Conservation (phyloP, 2,329 filamentous ascomycete genomes). For the Neofusicoccum parvum region DNA sequence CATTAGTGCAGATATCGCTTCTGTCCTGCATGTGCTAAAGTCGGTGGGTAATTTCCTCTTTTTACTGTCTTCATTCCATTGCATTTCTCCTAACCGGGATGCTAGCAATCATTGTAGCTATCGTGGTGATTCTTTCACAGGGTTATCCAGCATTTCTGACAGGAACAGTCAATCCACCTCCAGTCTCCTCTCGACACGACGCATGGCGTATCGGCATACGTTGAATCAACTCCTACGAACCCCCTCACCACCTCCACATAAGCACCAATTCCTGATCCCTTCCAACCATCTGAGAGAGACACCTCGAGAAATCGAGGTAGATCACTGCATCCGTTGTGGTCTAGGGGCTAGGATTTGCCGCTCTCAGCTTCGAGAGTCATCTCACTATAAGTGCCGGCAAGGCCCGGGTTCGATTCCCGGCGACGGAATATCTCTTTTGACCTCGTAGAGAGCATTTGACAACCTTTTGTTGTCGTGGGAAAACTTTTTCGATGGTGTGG, state of each 20-base stretch:
- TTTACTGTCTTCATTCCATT: neutral
- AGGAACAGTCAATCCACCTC: too few species aligned
- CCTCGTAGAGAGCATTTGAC: neutral
- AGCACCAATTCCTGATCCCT: neutral
- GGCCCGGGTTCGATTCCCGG: slow-evolving; percentile 40
- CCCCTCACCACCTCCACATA: neutral
- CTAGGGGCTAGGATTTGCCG: slow-evolving; percentile 40
- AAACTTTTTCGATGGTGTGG: neutral
- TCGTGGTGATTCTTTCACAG: too few species aligned
- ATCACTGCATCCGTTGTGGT: slow-evolving; percentile 25
- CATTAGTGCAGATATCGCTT: too few species aligned
- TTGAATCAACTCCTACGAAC: too few species aligned
- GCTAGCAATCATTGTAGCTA: too few species aligned
- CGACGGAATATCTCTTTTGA: slow-evolving; percentile 31
- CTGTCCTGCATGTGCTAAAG: too few species aligned
- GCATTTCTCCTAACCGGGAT: neutral
- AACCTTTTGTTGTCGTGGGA: neutral
- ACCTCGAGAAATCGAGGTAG: neutral
- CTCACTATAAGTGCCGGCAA: slow-evolving; percentile 31
- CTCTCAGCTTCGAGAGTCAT: slow-evolving; percentile 29
- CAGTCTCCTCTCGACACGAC: too few species aligned
- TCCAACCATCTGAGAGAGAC: slow-evolving; percentile 6
- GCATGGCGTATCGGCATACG: too few species aligned
- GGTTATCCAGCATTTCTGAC: too few species aligned
- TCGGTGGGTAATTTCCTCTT: too few species aligned